Evolutionary conservation across 257 asterid species (phyloP).

Genomic region (Osmanthus fragrans): DNA sequence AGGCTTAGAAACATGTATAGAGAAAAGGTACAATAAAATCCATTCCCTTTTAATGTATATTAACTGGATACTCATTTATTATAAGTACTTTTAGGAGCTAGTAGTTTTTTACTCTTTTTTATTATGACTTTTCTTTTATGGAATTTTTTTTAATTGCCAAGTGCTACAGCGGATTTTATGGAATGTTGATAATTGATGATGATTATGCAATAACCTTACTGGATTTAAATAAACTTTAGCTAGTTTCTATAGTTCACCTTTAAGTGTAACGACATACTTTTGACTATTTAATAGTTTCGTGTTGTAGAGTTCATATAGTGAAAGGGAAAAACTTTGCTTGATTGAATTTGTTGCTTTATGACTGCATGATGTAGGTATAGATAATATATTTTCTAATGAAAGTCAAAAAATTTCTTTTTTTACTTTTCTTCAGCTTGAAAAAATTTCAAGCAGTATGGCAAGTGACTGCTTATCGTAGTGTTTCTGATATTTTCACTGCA

Average conservation of each 20-base stretch:
- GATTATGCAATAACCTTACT: not conserved
- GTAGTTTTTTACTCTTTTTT: slow-evolving; percentile 7
- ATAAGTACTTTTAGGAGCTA: not conserved
- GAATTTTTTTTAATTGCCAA: not conserved
- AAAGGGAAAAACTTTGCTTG: not conserved
- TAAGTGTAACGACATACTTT: not conserved
- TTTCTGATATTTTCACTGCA: not conserved
- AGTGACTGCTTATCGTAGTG: slow-evolving; percentile 7
- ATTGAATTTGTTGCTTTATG: not conserved
- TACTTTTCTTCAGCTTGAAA: slow-evolving; percentile 7
- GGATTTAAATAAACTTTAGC: not conserved
- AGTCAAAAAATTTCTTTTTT: not conserved
- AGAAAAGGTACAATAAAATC: slow-evolving; percentile 62
- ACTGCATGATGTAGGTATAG: slow-evolving; percentile 3
- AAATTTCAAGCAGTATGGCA: not conserved
- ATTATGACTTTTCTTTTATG: slow-evolving; percentile 12
- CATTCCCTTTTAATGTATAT: slow-evolving; percentile 8
- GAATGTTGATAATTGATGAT: slow-evolving; percentile 18
- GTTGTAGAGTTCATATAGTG: not conserved
- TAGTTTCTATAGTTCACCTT: not conserved
- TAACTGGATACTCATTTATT: not conserved
- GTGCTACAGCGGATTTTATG: too few species aligned
- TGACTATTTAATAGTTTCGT: not conserved
- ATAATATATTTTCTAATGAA: not conserved
- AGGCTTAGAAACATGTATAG: slow-evolving; percentile 77